Evolutionary conservation across 805 yeast species (phyloP).

Genomic region (Clavispora asparagi): DNA sequence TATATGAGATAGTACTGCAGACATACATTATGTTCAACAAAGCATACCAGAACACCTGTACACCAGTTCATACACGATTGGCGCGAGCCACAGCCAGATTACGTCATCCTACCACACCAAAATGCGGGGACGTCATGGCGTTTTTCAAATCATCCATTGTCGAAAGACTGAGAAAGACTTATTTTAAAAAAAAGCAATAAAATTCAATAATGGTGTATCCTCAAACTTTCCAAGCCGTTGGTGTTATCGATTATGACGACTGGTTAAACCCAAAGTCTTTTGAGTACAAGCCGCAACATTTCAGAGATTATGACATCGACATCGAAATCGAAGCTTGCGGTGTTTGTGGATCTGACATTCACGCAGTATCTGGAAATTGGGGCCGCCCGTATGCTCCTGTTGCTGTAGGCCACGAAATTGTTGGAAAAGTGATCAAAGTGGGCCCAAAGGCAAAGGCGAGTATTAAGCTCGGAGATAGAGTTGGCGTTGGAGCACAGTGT

Average conservation of each 20-base stretch:
- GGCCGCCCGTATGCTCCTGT: conserved; percentile 19
- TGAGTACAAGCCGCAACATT: conserved; percentile 13
- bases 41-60: too few species aligned
- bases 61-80: too few species aligned
- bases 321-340: conserved; percentile 14
- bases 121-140: too few species aligned
- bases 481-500: conserved; percentile 71
- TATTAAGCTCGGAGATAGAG: conserved; percentile 64
- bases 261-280: conserved; percentile 15
- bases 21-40: too few species aligned
- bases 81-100: too few species aligned
- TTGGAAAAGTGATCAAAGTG: conserved; percentile 15
- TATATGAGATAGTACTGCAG: too few species aligned
- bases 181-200: background rate
- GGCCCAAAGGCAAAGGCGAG: conserved; percentile 14
- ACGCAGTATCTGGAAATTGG: conserved; percentile 51
- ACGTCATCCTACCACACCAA: background rate
- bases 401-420: conserved; percentile 26
- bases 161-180: too few species aligned
- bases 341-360: conserved; percentile 59
- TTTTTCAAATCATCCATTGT: too few species aligned
- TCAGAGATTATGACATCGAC: conserved; percentile 15
- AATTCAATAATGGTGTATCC: conserved; percentile 7
- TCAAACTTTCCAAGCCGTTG: conserved; percentile 14
- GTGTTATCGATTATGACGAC: conserved; percentile 14